phyloP scores from a whole-genome alignment of 2,329 filamentous ascomycete species.

The Clonostachys sp. region DNA sequence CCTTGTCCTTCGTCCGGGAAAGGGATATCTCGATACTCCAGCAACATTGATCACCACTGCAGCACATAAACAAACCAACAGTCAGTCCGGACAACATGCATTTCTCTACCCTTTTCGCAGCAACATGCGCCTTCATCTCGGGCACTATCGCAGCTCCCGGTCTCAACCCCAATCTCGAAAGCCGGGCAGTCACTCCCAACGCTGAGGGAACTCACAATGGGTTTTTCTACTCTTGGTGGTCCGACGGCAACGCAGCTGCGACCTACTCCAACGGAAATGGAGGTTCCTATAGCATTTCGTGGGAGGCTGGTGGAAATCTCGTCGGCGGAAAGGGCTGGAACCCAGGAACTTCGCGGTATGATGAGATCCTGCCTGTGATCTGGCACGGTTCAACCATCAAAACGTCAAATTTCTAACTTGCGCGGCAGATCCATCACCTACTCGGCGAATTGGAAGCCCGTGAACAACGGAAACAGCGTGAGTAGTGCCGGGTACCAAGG shows the following conservation, averaged over 20 bases:
- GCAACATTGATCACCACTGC: too few species aligned
- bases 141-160: constrained; percentile 2
- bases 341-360: constrained; percentile 42
- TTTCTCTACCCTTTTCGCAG: constrained; percentile 4
- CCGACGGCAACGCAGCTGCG: constrained; percentile 29
- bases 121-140: not conserved
- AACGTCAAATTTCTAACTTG: constrained; percentile 3
- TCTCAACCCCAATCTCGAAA: not conserved
- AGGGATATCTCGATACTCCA: too few species aligned
- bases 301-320: constrained; percentile 43
- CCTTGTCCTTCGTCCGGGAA: too few species aligned
- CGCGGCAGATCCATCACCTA: constrained; percentile 10
- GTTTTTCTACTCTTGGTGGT: constrained; percentile 39
- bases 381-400: not conserved
- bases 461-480: constrained; percentile 18
- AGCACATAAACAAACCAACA: not conserved
- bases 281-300: constrained; percentile 34
- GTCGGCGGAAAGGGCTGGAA: constrained; percentile 56
- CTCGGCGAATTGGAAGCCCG: constrained; percentile 16
- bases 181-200: constrained; percentile 19
- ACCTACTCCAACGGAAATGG: constrained; percentile 31
- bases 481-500: not conserved
- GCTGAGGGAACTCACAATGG: constrained; percentile 22
- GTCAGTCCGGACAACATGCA: not conserved
- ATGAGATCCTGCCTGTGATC: not conserved